Evolutionary conservation across 169 alveolate genomes (phyloP).

Genomic region (Eimeria nieschulzi): DNA sequence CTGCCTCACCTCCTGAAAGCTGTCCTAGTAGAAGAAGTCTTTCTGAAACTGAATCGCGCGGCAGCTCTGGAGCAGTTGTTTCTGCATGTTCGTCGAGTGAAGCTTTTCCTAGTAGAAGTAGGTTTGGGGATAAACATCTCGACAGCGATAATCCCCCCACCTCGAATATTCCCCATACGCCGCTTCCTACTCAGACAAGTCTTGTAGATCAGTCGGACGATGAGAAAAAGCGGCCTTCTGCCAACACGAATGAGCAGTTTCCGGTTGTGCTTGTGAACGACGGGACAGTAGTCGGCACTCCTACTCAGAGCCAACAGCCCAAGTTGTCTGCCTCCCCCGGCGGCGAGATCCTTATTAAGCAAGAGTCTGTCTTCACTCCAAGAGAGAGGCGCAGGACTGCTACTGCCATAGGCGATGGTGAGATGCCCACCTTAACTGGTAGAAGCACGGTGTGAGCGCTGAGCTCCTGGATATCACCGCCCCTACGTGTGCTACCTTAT

Average conservation of each 20-base stretch:
- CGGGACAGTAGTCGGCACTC: background rate
- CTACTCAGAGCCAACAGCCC: background rate
- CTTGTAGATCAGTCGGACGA: background rate
- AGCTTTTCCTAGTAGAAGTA: background rate
- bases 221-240: background rate
- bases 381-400: conserved; percentile 33
- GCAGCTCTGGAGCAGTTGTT: background rate
- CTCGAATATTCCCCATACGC: background rate
- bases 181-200: background rate
- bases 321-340: background rate
- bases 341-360: background rate
- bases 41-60: no score
- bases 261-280: background rate
- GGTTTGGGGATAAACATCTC: background rate
- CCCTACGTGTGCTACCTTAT: no score
- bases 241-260: background rate
- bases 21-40: no score
- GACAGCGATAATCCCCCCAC: background rate
- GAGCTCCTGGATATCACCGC: no score
- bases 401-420: conserved; percentile 37
- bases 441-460: no score
- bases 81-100: background rate
- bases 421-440: background rate
- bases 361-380: conserved; percentile 32
- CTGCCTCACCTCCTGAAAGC: no score